Base-by-base conservation (phyloP, 768 basidiomycete genomes). In the Kwoniella europaea region DNA sequence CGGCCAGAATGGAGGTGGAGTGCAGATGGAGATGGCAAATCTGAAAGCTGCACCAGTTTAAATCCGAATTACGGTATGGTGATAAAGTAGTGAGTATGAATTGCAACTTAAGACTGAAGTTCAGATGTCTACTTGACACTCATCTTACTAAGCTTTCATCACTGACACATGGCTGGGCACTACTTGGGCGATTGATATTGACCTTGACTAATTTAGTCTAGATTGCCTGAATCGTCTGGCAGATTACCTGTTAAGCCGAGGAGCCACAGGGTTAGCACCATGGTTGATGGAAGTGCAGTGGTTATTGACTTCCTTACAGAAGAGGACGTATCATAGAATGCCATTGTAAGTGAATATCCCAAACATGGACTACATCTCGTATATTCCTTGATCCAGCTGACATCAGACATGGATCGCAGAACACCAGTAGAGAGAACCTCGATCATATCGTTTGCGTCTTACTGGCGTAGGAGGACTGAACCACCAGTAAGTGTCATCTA, bases 281-380 rank as follows among this genome's bases (percentile, higher is more conserved):
- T 80, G 79, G 79, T 59, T 80, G 22, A 68, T 78, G 3, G 79
- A 80, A 62, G 77, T 80, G n/a, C 76, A 77, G 67, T 65, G 68
- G 12, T 72, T 80, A 16, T 63, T 69, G 18, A 61, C 63, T 27
- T 55, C 67, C 12, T 64, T 75, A 1, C 77, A 80, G 58, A 80
- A 73, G 52, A 54, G 79, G 44, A 68, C 69, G 22, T 76, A 71
- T 24, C 67, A 75, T 16, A 68, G 77, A 12, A 67, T 76, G 62
- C 79, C 76, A 3, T 59, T 80, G 73, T 74, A 44, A 68, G 77
- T 78, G 12, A 3, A 50, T 50, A 18, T 50, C 46, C 18, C 46
- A 50, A 54, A 1, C 66, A 20, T 67, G 24, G 16, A 35, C 54
- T 10, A 27, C 42, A 13, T 27, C 12, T 20, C 27, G 16, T n/a